These are phyloP conservation scores for Adansonia grandidieri DNA, from an alignment of 441 rosid genomes.

Conservation along the genomic window DNA sequence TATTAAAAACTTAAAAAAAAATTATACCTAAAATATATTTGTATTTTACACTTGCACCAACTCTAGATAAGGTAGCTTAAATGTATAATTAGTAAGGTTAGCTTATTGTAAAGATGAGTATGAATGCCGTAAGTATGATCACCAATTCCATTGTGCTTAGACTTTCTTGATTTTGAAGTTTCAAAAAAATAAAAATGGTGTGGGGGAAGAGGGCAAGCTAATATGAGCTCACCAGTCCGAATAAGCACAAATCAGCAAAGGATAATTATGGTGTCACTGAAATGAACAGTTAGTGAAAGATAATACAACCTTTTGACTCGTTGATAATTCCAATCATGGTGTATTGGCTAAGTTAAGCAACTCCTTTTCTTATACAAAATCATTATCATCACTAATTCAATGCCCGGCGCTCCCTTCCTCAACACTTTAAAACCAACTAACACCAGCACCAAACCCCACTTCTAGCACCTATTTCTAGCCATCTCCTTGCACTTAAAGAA, in stretches of 20 bases:
- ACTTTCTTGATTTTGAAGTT: not conserved
- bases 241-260: not conserved
- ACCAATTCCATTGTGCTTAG: not conserved
- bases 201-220: not conserved
- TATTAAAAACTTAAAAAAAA: too few relatives aligned
- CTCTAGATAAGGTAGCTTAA: not conserved
- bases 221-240: not conserved
- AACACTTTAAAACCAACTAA: conserved; percentile 57
- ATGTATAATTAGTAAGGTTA: not conserved
- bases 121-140: not conserved
- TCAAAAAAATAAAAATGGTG: not conserved
- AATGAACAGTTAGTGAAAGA: not conserved
- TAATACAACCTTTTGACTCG: conserved; percentile 14
- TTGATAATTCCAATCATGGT: conserved; percentile 26
- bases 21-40: too few relatives aligned
- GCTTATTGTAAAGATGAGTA: not conserved
- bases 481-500: conserved; percentile 70
- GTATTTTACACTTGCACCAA: not conserved
- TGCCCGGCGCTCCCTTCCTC: conserved; percentile 44
- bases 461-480: conserved; percentile 32
- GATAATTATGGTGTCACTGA: not conserved
- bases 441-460: conserved; percentile 62
- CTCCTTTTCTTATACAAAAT: conserved; percentile 24
- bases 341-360: conserved; percentile 34
- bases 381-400: conserved; percentile 28